Percentiles rank a stretch among this genome's conserved stretches.
phyloP scores from a whole-genome alignment of 768 basidiomycete species.

The Auricularia sp. region DNA sequence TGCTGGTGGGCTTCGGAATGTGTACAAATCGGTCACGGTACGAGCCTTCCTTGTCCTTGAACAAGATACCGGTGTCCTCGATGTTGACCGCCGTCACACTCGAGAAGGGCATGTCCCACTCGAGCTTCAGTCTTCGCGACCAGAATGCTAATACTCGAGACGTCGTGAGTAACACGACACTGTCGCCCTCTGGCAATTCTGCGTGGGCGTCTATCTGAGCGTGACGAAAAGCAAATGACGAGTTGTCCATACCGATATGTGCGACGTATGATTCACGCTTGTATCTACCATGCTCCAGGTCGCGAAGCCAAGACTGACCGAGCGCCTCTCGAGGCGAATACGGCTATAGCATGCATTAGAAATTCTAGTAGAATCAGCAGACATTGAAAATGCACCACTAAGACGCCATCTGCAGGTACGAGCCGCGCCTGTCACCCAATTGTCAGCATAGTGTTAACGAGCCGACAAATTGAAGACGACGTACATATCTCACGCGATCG shows the following conservation, averaged over 20 bases:
- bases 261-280: constrained; percentile 81
- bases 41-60: constrained; percentile 67
- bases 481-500: constrained; percentile 73
- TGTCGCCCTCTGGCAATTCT: constrained; percentile 75
- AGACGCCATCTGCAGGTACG: constrained; percentile 75
- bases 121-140: constrained; percentile 71
- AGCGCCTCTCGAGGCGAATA: constrained; percentile 83
- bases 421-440: constrained; percentile 56
- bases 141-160: constrained; percentile 73
- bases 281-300: constrained; percentile 81
- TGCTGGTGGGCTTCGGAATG: constrained; percentile 64
- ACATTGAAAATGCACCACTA: constrained; percentile 41
- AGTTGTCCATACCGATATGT: constrained; percentile 59
- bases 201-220: constrained; percentile 7
- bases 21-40: constrained; percentile 68
- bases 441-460: constrained; percentile 3
- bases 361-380: constrained; percentile 18
- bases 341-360: constrained; percentile 38
- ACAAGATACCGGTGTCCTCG: constrained; percentile 84
- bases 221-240: neutral
- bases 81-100: constrained; percentile 81
- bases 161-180: constrained; percentile 69
- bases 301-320: constrained; percentile 96
- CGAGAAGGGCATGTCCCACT: constrained; percentile 86
- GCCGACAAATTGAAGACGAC: constrained; percentile 16